These are phyloP conservation scores for Phellinidium pouzarii DNA, from an alignment of 1,284 basidiomycete genomes.

Conservation along the genomic window DNA sequence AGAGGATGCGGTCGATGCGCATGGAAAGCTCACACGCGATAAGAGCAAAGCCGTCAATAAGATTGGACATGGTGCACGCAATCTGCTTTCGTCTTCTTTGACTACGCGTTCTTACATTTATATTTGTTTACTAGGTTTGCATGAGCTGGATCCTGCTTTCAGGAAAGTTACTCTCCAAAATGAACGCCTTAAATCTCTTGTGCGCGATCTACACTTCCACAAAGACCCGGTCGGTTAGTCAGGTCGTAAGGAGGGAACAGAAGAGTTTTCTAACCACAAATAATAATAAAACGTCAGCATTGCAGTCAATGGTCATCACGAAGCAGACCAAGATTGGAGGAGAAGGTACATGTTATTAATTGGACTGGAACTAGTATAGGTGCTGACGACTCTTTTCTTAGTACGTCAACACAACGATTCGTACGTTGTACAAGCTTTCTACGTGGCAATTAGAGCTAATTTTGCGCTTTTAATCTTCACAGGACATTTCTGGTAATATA, in stretches of 20 bases:
- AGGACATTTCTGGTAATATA: constrained; percentile 64
- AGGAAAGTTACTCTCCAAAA: constrained; percentile 73
- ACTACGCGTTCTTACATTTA: constrained; percentile 12
- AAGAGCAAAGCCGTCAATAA: constrained; percentile 79
- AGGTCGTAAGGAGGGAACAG: not conserved
- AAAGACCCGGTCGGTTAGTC: constrained; percentile 70
- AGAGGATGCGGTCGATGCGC: constrained; percentile 62
- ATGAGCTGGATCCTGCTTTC: constrained; percentile 80
- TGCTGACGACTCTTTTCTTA: constrained; percentile 23
- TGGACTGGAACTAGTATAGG: not conserved
- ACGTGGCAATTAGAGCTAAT: not conserved
- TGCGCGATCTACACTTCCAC: constrained; percentile 72
- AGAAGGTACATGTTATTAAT: constrained; percentile 48
- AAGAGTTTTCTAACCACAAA: constrained; percentile 7
- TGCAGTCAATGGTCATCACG: constrained; percentile 94
- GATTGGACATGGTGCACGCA: constrained; percentile 65
- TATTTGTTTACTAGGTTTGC: constrained; percentile 49
- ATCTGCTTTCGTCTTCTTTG: not conserved
- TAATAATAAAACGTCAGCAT: constrained; percentile 37
- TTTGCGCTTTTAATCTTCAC: constrained; percentile 4
- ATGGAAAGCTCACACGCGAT: constrained; percentile 64
- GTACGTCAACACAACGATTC: constrained; percentile 80
- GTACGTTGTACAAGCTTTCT: constrained; percentile 39
- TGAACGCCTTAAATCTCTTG: constrained; percentile 57
- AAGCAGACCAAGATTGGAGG: constrained; percentile 88